These are phyloP conservation scores for Coemansia sp. DNA, from an alignment of 192 early-diverging fungal species.

Conservation along the genomic window DNA sequence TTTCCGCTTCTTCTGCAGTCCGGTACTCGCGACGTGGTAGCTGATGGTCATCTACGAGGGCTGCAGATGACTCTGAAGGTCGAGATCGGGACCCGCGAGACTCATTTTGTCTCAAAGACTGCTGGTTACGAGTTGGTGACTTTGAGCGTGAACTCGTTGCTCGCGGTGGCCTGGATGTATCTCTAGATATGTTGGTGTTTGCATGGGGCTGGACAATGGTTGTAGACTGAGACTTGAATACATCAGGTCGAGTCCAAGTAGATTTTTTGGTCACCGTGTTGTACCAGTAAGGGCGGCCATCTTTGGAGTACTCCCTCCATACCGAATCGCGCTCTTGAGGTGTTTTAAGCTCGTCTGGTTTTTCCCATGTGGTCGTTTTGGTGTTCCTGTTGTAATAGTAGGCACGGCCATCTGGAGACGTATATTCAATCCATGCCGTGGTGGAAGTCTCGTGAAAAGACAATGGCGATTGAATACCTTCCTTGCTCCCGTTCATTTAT, in stretches of 20 bases:
- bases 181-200: neutral
- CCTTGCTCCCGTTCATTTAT: too few species aligned
- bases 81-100: neutral
- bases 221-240: conserved; percentile 31
- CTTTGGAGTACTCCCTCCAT: conserved; percentile 89
- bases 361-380: conserved; percentile 85
- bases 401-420: conserved; percentile 73
- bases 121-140: too few species aligned
- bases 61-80: conserved; percentile 1
- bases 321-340: conserved; percentile 59
- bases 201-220: neutral
- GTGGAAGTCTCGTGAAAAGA: neutral
- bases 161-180: too few species aligned
- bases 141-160: too few species aligned
- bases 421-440: conserved; percentile 69
- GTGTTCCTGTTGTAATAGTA: conserved; percentile 85
- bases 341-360: conserved; percentile 87
- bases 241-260: conserved; percentile 82
- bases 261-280: conserved; percentile 74
- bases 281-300: conserved; percentile 83
- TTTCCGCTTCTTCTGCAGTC: conserved; percentile 77
- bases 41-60: neutral
- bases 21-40: conserved; percentile 57
- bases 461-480: too few species aligned
- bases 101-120: too few species aligned